phyloP scores from a whole-genome alignment of 2,329 filamentous ascomycete species.

The Xylaria sp. region DNA sequence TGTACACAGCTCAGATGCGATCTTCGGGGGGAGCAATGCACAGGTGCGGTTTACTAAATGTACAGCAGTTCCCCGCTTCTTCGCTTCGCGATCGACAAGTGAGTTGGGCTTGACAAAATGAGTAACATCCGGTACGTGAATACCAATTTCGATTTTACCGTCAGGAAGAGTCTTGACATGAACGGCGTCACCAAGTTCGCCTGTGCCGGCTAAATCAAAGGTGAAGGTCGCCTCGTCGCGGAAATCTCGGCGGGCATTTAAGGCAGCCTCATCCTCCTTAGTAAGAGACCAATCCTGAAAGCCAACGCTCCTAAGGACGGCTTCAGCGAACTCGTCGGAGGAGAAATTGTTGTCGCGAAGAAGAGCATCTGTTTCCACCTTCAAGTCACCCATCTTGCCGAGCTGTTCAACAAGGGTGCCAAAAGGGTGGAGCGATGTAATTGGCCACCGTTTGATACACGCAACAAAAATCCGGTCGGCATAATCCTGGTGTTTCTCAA shows the following conservation, averaged over 20 bases:
- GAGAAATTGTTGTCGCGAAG: conserved; percentile 99
- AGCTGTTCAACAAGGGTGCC: conserved; percentile 97
- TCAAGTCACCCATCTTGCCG: conserved; percentile 95
- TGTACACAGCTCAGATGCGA: conserved; percentile 89
- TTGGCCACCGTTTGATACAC: conserved; percentile 99
- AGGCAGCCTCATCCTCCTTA: conserved; percentile 80
- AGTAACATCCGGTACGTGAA: conserved; percentile 94
- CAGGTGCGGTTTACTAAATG: conserved; percentile 90
- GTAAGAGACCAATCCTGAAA: conserved; percentile 90
- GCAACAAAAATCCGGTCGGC: conserved; percentile 98
- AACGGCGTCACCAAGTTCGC: conserved; percentile 90
- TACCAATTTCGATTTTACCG: conserved; percentile 90
- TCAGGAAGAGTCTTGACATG: conserved; percentile 87
- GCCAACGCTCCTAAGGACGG: conserved; percentile 91
- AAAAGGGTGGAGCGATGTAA: conserved; percentile 98
- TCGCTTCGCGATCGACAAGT: conserved; percentile 94
- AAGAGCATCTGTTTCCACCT: conserved; percentile 96
- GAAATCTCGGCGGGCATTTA: conserved; percentile 87
- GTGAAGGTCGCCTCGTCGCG: conserved; percentile 89
- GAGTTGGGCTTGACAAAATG: conserved; percentile 98
- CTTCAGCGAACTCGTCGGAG: conserved; percentile 96
- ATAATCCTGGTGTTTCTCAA: conserved; percentile 98
- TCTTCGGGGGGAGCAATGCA: conserved; percentile 87
- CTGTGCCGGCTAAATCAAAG: conserved; percentile 87
- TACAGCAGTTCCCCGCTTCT: conserved; percentile 96